Conservation (phyloP, 441 rosid genomes). For the Arabidopsis lyrata region DNA sequence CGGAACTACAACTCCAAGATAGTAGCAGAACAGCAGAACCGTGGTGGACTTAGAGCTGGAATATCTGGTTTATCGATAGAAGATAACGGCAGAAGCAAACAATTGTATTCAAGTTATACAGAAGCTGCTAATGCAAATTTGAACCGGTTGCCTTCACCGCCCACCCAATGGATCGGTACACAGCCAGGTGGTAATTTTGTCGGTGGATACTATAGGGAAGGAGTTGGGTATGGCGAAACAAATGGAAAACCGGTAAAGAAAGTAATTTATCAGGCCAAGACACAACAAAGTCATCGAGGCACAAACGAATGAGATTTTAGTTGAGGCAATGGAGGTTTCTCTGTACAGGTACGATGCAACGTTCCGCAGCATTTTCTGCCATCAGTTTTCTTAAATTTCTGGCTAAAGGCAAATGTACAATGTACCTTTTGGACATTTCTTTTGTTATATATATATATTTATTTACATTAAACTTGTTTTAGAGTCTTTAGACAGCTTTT, state of each 20-base stretch:
- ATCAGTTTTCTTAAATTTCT: not conserved
- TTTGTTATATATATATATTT: conserved; percentile 20
- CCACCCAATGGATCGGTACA: conserved; percentile 64
- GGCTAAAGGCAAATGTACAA: conserved; percentile 32
- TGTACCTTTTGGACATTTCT: conserved; percentile 12
- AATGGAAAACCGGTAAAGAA: conserved; percentile 60
- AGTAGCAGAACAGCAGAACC: conserved; percentile 55
- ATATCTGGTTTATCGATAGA: conserved; percentile 60
- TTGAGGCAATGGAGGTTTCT: conserved; percentile 7
- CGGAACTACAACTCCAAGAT: conserved; percentile 51
- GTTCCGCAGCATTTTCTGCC: not conserved
- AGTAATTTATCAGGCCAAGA: conserved; percentile 65
- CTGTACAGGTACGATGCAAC: conserved; percentile 18
- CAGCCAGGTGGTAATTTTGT: conserved; percentile 41
- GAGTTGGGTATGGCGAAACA: conserved; percentile 47
- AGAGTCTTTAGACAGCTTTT: not conserved
- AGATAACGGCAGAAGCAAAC: conserved; percentile 53
- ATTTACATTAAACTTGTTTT: conserved; percentile 16
- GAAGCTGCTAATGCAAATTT: conserved; percentile 50
- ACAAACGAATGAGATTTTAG: conserved; percentile 24
- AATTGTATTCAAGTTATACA: conserved; percentile 43
- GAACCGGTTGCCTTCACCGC: conserved; percentile 67
- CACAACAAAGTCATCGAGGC: conserved; percentile 33
- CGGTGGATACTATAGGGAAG: conserved; percentile 52
- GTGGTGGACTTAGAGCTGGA: conserved; percentile 57